A percentile compares a stretch with the other conserved stretches of the same genome.
phyloP scores from a whole-genome alignment of 768 basidiomycete genomes.

The Termitomyces sp. region DNA sequence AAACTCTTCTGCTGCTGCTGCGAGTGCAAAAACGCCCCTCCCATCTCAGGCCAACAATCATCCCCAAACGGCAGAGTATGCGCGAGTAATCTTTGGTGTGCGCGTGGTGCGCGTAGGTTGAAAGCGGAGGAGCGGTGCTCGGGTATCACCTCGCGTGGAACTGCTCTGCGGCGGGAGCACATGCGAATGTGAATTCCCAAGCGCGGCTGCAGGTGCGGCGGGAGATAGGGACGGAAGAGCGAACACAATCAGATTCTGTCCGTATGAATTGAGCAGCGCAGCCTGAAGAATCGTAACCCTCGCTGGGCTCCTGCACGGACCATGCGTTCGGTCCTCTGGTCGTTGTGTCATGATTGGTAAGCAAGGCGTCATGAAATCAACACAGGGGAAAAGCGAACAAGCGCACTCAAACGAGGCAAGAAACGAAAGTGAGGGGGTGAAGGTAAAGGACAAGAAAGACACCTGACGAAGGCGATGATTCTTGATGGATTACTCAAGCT shows the following conservation, averaged over 20 bases:
- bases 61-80: constrained; percentile 23
- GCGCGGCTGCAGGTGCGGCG: too few species aligned
- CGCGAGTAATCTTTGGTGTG: neutral
- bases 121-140: neutral
- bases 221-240: too few species aligned
- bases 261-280: constrained; percentile 68
- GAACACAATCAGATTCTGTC: constrained; percentile 43
- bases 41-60: constrained; percentile 28
- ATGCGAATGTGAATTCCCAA: neutral
- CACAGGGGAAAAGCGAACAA: too few species aligned
- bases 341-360: too few species aligned
- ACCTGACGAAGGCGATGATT: constrained; percentile 82
- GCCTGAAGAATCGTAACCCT: constrained; percentile 76
- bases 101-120: neutral
- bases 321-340: constrained; percentile 56
- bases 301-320: constrained; percentile 55
- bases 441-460: constrained; percentile 13
- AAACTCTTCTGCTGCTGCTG: neutral
- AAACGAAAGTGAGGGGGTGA: neutral
- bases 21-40: constrained; percentile 6
- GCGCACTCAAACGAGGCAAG: too few species aligned
- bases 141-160: constrained; percentile 2
- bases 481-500: constrained; percentile 69
- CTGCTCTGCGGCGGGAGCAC: neutral
- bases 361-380: too few species aligned